phyloP scores from a whole-genome alignment of 2,329 filamentous ascomycete genomes.

The Ophiostoma ips region DNA sequence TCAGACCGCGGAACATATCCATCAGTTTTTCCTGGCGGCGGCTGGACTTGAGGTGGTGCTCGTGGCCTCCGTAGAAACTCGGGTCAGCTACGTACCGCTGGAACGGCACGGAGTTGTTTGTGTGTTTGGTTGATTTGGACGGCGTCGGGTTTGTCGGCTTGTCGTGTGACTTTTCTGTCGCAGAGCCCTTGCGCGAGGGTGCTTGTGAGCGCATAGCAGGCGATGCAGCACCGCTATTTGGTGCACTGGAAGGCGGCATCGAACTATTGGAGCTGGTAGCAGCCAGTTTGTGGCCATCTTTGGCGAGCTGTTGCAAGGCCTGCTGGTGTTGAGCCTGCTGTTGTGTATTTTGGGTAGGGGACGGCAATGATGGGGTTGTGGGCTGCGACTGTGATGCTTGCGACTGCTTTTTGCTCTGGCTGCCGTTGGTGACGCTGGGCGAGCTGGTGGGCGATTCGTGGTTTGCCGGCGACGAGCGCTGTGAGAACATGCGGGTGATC shows the following conservation, averaged over 20 bases:
- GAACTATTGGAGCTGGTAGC: constrained; percentile 14
- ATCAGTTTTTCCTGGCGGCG: constrained; percentile 89
- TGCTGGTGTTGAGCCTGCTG: constrained; percentile 1
- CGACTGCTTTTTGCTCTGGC: constrained; percentile 8
- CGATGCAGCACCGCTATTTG: constrained; percentile 17
- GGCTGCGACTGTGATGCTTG: constrained; percentile 1
- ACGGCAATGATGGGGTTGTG: background rate
- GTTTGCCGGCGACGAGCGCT: constrained; percentile 22
- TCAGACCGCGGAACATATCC: constrained; percentile 76
- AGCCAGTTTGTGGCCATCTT: constrained; percentile 17
- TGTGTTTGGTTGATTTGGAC: constrained; percentile 24
- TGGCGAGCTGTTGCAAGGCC: constrained; percentile 11
- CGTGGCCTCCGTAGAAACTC: constrained; percentile 55
- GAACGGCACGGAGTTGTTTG: constrained; percentile 18
- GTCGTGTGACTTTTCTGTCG: constrained; percentile 26
- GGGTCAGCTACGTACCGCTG: constrained; percentile 38
- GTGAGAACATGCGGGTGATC: constrained; percentile 49
- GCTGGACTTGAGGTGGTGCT: constrained; percentile 77
- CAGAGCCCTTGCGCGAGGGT: constrained; percentile 30
- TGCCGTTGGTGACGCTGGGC: constrained; percentile 14
- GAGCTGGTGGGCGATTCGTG: constrained; percentile 5
- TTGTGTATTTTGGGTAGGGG: background rate
- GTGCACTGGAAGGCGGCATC: constrained; percentile 14
- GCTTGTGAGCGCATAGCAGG: constrained; percentile 25
- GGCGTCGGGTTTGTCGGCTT: constrained; percentile 17